A percentile compares a stretch with the other conserved stretches of the same genome.
phyloP scores from a whole-genome alignment of 306 rosid genomes.

The Fragaria vesca region DNA sequence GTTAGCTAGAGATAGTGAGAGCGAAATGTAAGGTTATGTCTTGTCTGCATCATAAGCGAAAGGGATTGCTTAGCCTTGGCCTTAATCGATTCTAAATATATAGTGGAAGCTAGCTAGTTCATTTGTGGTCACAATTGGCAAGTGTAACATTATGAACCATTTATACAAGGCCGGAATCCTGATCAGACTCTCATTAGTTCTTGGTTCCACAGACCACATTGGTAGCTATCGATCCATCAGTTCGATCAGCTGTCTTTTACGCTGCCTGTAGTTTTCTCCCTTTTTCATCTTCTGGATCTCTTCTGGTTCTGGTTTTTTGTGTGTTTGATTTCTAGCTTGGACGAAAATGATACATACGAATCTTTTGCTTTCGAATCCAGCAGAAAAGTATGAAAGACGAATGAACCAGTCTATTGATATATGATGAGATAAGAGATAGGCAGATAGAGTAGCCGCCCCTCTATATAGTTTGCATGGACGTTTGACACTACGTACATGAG shows the following conservation, averaged over 20 bases:
- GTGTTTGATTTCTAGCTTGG: not conserved
- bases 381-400: not conserved
- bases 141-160: not conserved
- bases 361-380: not conserved
- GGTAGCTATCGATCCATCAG: not conserved
- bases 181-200: not conserved
- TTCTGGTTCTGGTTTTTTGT: not conserved
- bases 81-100: not conserved
- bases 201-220: not conserved
- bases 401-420: not conserved
- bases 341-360: not conserved
- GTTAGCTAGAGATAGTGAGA: not conserved
- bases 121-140: not conserved
- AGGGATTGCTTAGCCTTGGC: not conserved
- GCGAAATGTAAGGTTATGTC: not conserved
- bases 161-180: not conserved
- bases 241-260: not conserved
- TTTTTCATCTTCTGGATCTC: not conserved
- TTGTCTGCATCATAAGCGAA: not conserved
- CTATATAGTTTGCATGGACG: not conserved
- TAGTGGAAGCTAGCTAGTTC: not conserved
- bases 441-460: not conserved
- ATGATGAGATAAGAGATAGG: not conserved
- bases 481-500: not conserved
- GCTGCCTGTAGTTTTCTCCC: constrained; percentile 3